Conservation (phyloP, 805 yeast genomes). For the Candida loeiensis region DNA sequence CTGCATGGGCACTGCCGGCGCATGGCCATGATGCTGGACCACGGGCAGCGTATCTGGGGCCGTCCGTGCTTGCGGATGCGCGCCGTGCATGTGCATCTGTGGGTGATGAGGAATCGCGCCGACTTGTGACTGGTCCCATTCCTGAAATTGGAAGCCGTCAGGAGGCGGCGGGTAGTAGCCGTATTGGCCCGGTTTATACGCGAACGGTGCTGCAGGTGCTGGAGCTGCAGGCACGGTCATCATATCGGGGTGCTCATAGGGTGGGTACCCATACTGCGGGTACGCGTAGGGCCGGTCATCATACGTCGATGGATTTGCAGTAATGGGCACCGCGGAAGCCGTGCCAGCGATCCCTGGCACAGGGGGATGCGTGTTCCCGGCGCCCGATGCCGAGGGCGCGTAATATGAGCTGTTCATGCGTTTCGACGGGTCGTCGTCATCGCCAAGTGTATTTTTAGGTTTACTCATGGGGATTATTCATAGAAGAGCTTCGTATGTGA, state of each 20-base stretch:
- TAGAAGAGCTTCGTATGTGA: not conserved
- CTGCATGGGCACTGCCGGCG: too few relatives aligned
- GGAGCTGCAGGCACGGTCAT: not conserved
- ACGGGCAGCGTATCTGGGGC: too few relatives aligned
- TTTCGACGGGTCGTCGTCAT: not conserved
- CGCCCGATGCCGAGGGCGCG: not conserved
- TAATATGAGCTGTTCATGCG: not conserved
- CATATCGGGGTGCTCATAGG: not conserved
- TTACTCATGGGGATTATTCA: not conserved
- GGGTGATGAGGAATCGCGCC: not conserved
- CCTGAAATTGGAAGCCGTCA: constrained; percentile 1
- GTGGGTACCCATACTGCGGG: not conserved
- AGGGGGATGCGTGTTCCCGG: not conserved
- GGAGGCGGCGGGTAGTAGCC: constrained; percentile 2
- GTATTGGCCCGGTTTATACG: constrained; percentile 1
- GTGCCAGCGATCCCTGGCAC: not conserved
- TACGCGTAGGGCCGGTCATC: not conserved
- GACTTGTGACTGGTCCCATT: not conserved
- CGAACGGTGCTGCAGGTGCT: not conserved
- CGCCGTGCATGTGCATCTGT: constrained; percentile 3
- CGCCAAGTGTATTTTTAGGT: not conserved
- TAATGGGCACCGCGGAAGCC: not conserved
- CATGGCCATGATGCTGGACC: too few relatives aligned
- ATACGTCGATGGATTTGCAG: not conserved
- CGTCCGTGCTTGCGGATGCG: not conserved